A percentile compares a stretch with the other conserved stretches of the same genome.
These are phyloP conservation scores for Histomonas meleagridis DNA, from an alignment of 208 protist genomes.

Conservation along the genomic window DNA sequence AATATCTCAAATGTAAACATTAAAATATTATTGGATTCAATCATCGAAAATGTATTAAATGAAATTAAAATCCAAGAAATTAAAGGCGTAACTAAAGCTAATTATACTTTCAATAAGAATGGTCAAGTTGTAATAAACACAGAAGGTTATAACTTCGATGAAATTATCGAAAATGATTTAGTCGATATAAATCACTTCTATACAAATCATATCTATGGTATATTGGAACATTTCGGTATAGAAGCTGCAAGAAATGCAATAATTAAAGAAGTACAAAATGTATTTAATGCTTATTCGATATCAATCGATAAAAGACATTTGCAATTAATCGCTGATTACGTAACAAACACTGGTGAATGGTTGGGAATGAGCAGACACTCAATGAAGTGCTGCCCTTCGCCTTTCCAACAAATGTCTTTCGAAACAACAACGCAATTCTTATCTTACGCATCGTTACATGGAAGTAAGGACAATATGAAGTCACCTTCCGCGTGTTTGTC, in stretches of 20 bases:
- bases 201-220: conserved; percentile 52
- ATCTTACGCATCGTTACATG: conserved; percentile 39
- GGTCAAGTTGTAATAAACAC: background rate
- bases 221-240: conserved; percentile 55
- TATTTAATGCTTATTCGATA: conserved; percentile 61
- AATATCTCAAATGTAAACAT: background rate
- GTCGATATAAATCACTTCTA: conserved; percentile 44
- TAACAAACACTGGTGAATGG: conserved; percentile 53
- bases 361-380: conserved; percentile 49
- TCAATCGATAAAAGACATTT: conserved; percentile 58
- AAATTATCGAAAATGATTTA: background rate
- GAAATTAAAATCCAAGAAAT: background rate
- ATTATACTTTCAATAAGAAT: background rate
- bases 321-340: conserved; percentile 57
- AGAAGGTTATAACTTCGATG: conserved; percentile 29
- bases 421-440: conserved; percentile 57
- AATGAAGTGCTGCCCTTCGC: conserved; percentile 47
- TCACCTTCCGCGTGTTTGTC: conserved; percentile 50
- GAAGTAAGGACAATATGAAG: conserved; percentile 45
- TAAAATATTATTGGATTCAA: background rate
- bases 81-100: background rate
- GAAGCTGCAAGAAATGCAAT: conserved; percentile 57
- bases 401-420: conserved; percentile 55
- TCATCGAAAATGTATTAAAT: background rate
- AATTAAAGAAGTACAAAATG: conserved; percentile 53